Conservation (phyloP, 1,284 basidiomycete species). For the Cutaneotrichosporon sp. region DNA sequence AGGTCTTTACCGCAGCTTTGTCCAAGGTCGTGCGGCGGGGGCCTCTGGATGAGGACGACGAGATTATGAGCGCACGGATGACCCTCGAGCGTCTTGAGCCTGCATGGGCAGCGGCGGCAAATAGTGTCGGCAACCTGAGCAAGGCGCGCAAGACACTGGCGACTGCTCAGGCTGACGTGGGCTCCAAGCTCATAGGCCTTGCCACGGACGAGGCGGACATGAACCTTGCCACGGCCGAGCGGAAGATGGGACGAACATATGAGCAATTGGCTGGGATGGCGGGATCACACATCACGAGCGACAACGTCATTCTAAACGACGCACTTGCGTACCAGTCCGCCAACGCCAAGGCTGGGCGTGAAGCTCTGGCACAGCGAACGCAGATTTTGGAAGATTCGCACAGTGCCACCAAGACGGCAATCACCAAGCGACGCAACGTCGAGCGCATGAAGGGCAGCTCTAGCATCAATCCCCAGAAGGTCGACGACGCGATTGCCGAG, state of each 20-base stretch:
- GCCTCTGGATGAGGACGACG: conserved; percentile 54
- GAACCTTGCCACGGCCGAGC: conserved; percentile 68
- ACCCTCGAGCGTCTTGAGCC: conserved; percentile 84
- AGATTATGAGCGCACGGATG: conserved; percentile 77
- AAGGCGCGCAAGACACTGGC: conserved; percentile 72
- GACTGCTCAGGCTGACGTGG: conserved; percentile 71
- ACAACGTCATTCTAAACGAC: conserved; percentile 86
- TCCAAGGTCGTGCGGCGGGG: conserved; percentile 45
- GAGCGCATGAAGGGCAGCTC: conserved; percentile 84
- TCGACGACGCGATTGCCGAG: conserved; percentile 88
- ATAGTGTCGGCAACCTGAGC: conserved; percentile 75
- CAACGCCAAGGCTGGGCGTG: conserved; percentile 83
- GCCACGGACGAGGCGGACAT: conserved; percentile 81
- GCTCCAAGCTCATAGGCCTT: conserved; percentile 78
- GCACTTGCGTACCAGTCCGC: conserved; percentile 87
- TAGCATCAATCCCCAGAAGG: conserved; percentile 75
- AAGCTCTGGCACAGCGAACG: conserved; percentile 79
- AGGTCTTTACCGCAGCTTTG: conserved; percentile 41
- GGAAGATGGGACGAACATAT: conserved; percentile 76
- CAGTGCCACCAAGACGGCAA: conserved; percentile 79
- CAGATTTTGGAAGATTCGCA: conserved; percentile 88
- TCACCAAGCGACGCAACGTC: conserved; percentile 81
- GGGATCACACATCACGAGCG: conserved; percentile 74
- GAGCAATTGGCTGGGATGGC: conserved; percentile 78
- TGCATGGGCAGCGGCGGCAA: conserved; percentile 81